These are phyloP conservation scores for Geotrichum carabidarum DNA, from an alignment of 1,139 yeast species.

Conservation along the genomic window DNA sequence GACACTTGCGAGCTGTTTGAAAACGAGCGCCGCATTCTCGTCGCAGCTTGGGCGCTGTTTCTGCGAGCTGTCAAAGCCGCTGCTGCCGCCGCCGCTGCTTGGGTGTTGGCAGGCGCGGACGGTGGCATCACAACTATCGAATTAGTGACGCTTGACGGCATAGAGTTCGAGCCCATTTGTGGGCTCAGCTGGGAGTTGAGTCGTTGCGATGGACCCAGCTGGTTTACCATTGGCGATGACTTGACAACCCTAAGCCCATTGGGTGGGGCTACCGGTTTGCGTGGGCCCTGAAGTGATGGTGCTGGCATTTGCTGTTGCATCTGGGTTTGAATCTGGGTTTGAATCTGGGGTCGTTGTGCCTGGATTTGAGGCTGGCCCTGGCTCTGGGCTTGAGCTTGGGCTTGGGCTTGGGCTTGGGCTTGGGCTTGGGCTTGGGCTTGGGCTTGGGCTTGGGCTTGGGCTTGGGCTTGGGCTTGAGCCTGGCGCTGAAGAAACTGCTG, in stretches of 20 bases:
- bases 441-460: constrained; percentile 2
- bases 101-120: not conserved
- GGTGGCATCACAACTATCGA: not conserved
- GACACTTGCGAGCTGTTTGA: constrained; percentile 7
- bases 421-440: constrained; percentile 2
- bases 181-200: not conserved
- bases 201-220: not conserved
- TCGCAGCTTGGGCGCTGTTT: constrained; percentile 3
- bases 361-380: constrained; percentile 1
- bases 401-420: not conserved
- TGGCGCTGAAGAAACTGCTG: not conserved
- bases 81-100: constrained; percentile 16
- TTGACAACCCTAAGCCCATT: constrained; percentile 2
- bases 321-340: constrained; percentile 2
- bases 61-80: constrained; percentile 14
- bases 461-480: not conserved
- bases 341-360: constrained; percentile 1
- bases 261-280: not conserved
- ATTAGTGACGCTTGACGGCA: not conserved
- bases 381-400: constrained; percentile 15
- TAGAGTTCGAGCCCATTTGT: not conserved
- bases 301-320: constrained; percentile 7
- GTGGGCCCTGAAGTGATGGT: not conserved
- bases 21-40: constrained; percentile 11
- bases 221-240: not conserved